Conservation (phyloP, 1,284 basidiomycete species). For the Athelia psychrophila region DNA sequence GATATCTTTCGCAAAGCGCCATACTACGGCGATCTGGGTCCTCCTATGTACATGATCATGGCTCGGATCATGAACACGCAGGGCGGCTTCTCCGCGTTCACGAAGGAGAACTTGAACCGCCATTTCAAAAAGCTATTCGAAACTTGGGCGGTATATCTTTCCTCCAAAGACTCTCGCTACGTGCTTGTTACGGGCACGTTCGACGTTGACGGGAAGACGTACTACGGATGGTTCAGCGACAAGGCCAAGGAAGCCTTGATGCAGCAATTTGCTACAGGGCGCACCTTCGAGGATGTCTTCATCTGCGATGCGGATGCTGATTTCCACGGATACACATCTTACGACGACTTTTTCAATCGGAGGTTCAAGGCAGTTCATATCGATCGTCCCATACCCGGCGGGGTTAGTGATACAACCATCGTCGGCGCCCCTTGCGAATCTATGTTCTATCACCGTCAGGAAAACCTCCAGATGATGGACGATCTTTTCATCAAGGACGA, state of each 20-base stretch:
- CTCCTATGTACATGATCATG: constrained; percentile 18
- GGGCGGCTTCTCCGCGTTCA: constrained; percentile 13
- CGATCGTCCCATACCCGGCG: constrained; percentile 27
- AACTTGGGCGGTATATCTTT: constrained; percentile 31
- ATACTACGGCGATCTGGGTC: constrained; percentile 33
- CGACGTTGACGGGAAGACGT: neutral
- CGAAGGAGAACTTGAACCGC: constrained; percentile 9
- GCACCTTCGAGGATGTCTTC: constrained; percentile 30
- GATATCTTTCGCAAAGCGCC: constrained; percentile 37
- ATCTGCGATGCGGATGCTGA: constrained; percentile 30
- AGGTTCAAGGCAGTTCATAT: constrained; percentile 21
- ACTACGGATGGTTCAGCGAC: constrained; percentile 33
- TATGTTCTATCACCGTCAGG: constrained; percentile 4
- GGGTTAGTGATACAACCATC: constrained; percentile 27
- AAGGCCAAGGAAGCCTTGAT: constrained; percentile 17
- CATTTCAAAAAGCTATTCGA: constrained; percentile 21
- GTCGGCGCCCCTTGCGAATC: constrained; percentile 24
- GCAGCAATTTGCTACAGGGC: constrained; percentile 21
- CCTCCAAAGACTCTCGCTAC: constrained; percentile 26
- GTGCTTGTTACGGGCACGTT: constrained; percentile 21
- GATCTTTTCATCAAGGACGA: constrained; percentile 39
- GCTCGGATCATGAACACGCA: constrained; percentile 24
- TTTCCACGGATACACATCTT: constrained; percentile 34
- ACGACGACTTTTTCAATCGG: constrained; percentile 39
- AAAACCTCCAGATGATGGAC: constrained; percentile 25